Evolutionary conservation across 2,329 filamentous ascomycete species (phyloP), one percentile per base, ranked within the genome.

Genomic region (Pseudogymnoascus sp.): DNA sequence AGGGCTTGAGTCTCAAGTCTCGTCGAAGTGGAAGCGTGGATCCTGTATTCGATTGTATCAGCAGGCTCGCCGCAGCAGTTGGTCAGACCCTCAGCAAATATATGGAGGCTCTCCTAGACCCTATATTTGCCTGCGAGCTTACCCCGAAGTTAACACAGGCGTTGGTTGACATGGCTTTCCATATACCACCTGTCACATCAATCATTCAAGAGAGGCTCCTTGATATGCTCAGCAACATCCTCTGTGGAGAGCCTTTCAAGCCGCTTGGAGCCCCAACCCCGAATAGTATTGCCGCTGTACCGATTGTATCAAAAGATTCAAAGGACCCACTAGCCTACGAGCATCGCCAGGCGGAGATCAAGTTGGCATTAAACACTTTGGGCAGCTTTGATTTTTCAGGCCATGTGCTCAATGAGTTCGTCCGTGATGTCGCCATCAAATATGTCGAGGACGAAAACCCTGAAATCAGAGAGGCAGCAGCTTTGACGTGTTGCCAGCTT

Each of bases 61-160:
- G 95, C 74, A 92, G 96, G 78, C 84, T 99, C 60, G 92, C 94
- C 0, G 89, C 96, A 51, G 94, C 94, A 2, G 94, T 97, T 31
- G 94, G 94, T 1, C 94, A 99, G 77, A 94, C 93, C 0, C 80
- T 99, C 61, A 97, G 91, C 81, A 99, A 97, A 76, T 97, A 97
- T 73, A 97, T 99, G 86, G 92, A 97, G 72, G 90, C 92, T 10
- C 79, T 99, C 29, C 82, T 99, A 8, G 93, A 97, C 68, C 92
- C 95, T 9, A 97, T 99, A 63, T 99, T 99, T 75, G 92, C 91
- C 13, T 99, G 94, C 72, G 94, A 96, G 58, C 81, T 99, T 60
- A 97, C 92, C 38, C 90, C 93, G 62, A 94, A 95, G 67, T 82
- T 99, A 25, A 97, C 93, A 0, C 92, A 97, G 73, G 95, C 95